Conservation (phyloP, 768 basidiomycete genomes). For the Podaxis mareebaensis region DNA sequence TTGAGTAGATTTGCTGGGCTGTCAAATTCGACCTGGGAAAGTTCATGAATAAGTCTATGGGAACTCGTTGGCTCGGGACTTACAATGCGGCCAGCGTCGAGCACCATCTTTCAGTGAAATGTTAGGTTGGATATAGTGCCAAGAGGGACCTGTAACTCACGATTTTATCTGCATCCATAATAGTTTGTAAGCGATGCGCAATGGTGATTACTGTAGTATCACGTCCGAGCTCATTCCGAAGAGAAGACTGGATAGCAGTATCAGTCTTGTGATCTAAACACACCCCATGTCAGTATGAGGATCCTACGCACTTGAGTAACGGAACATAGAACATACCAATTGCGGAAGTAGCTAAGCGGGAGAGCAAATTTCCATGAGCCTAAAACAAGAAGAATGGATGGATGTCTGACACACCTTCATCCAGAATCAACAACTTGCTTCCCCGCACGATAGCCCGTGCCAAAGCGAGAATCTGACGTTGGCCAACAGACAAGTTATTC, state of each 20-base stretch:
- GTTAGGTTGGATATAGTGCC: neutral
- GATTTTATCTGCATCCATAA: constrained; percentile 61
- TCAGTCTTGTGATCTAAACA: constrained; percentile 55
- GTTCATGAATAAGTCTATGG: neutral
- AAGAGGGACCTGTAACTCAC: constrained; percentile 23
- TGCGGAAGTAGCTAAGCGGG: constrained; percentile 37
- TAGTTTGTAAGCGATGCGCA: constrained; percentile 66
- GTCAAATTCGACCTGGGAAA: constrained; percentile 50
- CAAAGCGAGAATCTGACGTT: constrained; percentile 66
- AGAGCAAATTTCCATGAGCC: constrained; percentile 11
- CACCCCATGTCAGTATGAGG: neutral
- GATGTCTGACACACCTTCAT: constrained; percentile 46
- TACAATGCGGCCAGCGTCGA: constrained; percentile 22
- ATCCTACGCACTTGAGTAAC: neutral
- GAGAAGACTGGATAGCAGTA: constrained; percentile 65
- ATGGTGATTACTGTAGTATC: constrained; percentile 63
- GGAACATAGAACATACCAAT: constrained; percentile 32
- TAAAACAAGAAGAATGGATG: neutral
- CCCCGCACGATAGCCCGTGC: constrained; percentile 55
- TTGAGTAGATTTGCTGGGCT: constrained; percentile 51
- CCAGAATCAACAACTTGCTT: constrained; percentile 57
- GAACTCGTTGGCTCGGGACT: neutral
- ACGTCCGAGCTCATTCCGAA: constrained; percentile 60
- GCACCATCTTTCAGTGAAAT: constrained; percentile 18
- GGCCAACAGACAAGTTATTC: constrained; percentile 70